A percentile compares a stretch with the other conserved stretches of the same genome.
phyloP scores from a whole-genome alignment of 1,284 basidiomycete genomes.

The Ceratobasidium sp. region DNA sequence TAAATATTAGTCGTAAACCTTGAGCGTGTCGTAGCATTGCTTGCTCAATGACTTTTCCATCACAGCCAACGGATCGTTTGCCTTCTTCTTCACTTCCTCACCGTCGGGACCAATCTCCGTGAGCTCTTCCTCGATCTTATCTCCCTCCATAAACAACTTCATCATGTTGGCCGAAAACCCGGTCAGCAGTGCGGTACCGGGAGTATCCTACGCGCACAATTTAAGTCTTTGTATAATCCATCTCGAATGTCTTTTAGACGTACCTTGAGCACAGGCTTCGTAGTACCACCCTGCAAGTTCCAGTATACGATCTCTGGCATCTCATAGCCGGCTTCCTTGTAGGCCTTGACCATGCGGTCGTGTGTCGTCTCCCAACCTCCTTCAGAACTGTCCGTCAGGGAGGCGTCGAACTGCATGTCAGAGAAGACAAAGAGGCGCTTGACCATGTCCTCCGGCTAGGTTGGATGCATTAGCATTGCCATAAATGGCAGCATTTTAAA shows the following conservation, averaged over 20 bases:
- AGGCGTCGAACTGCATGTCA: slow-evolving; percentile 78
- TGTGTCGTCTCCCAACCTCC: slow-evolving; percentile 68
- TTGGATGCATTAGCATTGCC: neutral
- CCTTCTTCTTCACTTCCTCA: slow-evolving; percentile 52
- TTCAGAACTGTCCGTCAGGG: slow-evolving; percentile 42
- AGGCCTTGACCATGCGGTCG: slow-evolving; percentile 64
- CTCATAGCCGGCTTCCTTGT: slow-evolving; percentile 68
- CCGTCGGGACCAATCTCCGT: slow-evolving; percentile 51
- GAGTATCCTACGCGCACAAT: slow-evolving; percentile 42
- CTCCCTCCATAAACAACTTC: slow-evolving; percentile 74
- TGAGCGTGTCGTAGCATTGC: slow-evolving; percentile 58
- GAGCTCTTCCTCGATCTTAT: slow-evolving; percentile 49
- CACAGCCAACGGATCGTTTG: slow-evolving; percentile 48
- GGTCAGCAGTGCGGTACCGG: slow-evolving; percentile 72
- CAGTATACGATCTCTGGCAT: slow-evolving; percentile 71
- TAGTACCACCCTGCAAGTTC: slow-evolving; percentile 56
- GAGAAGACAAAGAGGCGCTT: slow-evolving; percentile 77
- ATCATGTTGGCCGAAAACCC: slow-evolving; percentile 74
- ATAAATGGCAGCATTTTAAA: neutral
- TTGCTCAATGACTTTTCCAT: slow-evolving; percentile 66
- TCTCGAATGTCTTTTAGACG: neutral
- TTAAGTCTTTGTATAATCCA: neutral
- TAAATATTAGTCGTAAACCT: slow-evolving; percentile 49
- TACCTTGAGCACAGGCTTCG: slow-evolving; percentile 39
- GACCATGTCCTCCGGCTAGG: slow-evolving; percentile 66